These are phyloP conservation scores for Gossypium longicalyx DNA, from an alignment of 345 rosid genomes.

Conservation along the genomic window DNA sequence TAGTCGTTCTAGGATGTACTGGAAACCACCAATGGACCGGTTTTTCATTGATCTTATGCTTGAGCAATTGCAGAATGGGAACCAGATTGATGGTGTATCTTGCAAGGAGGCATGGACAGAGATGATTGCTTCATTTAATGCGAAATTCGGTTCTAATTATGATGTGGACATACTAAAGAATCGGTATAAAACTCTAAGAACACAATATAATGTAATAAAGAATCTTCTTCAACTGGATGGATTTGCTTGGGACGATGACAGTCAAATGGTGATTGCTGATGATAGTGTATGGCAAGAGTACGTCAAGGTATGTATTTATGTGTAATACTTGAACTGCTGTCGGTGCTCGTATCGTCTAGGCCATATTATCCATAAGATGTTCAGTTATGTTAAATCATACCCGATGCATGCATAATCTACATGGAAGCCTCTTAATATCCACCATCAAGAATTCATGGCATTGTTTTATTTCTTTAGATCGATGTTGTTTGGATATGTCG, in stretches of 20 bases:
- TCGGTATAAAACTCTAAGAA: constrained; percentile 69
- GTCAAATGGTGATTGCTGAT: constrained; percentile 81
- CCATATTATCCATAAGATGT: neutral
- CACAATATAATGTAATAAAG: constrained; percentile 66
- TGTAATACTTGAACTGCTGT: neutral
- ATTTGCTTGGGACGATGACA: constrained; percentile 74
- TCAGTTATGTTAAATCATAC: neutral
- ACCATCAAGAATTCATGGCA: neutral
- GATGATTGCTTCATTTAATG: constrained; percentile 67
- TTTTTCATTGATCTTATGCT: constrained; percentile 75
- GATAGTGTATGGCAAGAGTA: constrained; percentile 83
- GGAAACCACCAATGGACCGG: constrained; percentile 89
- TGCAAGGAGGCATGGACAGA: constrained; percentile 76
- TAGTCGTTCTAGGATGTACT: constrained; percentile 55
- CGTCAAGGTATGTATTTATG: constrained; percentile 49
- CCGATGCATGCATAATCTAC: neutral
- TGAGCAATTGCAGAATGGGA: constrained; percentile 66
- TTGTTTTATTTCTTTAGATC: too few relatives aligned
- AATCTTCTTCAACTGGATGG: constrained; percentile 65
- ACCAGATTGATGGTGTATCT: constrained; percentile 70
- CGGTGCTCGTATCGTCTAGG: neutral
- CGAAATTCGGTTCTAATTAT: constrained; percentile 56
- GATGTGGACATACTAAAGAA: constrained; percentile 70
- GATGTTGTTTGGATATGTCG: neutral
- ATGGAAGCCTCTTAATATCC: constrained; percentile 1